phyloP scores from a whole-genome alignment of 345 rosid genomes.

The Syzygium aromaticum region DNA sequence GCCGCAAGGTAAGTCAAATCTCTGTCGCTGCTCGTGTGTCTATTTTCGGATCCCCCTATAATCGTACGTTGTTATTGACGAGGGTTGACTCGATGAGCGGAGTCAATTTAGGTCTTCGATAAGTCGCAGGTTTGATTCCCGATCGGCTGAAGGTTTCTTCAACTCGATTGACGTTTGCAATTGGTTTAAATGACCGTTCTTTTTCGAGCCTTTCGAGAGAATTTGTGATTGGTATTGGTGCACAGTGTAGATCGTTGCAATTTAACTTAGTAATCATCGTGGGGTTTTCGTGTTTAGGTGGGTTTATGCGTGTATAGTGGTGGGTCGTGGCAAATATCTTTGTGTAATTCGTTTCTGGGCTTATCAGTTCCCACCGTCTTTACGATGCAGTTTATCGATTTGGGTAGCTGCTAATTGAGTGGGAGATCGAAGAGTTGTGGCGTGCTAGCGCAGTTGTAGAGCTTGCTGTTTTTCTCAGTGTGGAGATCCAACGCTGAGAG shows the following conservation, averaged over 20 bases:
- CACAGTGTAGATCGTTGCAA: background rate
- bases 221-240: background rate
- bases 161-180: background rate
- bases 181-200: background rate
- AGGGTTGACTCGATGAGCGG: background rate
- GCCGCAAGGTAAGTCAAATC: background rate
- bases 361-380: background rate
- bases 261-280: background rate
- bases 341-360: background rate
- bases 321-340: background rate
- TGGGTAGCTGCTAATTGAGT: background rate
- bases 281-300: background rate
- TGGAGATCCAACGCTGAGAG: background rate
- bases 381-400: background rate
- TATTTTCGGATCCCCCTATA: background rate
- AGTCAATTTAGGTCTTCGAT: background rate
- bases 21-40: background rate
- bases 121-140: background rate
- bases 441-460: background rate
- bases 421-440: background rate
- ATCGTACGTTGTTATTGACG: background rate
- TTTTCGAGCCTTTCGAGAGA: background rate
- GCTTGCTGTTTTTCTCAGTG: background rate
- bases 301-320: background rate
- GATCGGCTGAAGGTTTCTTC: background rate